These are phyloP conservation scores for Tulasnella sp. DNA, from an alignment of 768 basidiomycete species.

Conservation along the genomic window DNA sequence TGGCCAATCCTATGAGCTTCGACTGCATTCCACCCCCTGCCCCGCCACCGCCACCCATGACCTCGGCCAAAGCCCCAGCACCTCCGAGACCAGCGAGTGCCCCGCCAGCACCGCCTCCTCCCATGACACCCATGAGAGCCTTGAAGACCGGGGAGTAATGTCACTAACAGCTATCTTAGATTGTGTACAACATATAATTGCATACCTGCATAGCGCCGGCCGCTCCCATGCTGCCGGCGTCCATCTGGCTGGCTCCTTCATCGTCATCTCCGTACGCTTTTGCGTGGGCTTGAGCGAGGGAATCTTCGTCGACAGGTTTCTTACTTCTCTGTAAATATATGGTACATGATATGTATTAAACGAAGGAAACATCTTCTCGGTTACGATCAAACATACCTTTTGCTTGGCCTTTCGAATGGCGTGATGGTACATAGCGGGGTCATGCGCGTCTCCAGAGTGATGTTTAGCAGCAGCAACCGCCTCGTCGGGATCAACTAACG, in stretches of 20 bases:
- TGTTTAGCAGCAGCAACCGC: constrained; percentile 6
- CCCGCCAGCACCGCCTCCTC: not conserved
- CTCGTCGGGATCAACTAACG: constrained; percentile 14
- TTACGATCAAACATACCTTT: no score
- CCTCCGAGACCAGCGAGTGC: not conserved
- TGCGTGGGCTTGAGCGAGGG: constrained; percentile 6
- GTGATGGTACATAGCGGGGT: not conserved
- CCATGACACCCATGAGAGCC: not conserved
- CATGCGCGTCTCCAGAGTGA: constrained; percentile 5
- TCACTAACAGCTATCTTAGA: no score
- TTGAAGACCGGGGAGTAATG: not conserved
- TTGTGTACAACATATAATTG: not conserved
- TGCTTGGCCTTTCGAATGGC: no score
- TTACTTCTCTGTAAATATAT: no score
- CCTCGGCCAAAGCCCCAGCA: constrained; percentile 27
- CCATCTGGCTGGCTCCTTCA: not conserved
- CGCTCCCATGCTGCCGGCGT: constrained; percentile 3
- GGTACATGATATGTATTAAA: no score
- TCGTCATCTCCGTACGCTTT: not conserved
- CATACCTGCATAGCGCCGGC: constrained; percentile 15
- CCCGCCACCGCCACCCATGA: not conserved
- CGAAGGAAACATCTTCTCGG: no score
- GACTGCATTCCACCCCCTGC: not conserved
- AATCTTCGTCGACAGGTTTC: constrained; percentile 6
- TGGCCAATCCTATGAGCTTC: constrained; percentile 71